phyloP scores from a whole-genome alignment of 495 filamentous ascomycete species.

The Penicillium chermesinum region DNA sequence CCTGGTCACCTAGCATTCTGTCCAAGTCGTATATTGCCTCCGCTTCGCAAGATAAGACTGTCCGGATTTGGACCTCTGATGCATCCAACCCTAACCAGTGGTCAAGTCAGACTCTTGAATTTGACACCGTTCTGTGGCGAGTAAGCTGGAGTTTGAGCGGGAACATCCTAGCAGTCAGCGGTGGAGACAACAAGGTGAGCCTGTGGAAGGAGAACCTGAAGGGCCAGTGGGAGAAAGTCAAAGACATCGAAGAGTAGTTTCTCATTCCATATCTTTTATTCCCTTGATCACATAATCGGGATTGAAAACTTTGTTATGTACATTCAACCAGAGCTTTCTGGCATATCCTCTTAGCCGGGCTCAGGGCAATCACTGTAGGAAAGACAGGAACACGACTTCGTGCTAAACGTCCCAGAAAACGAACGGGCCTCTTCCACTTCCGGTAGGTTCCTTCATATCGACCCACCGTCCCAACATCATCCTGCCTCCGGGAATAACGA shows the following conservation, averaged over 20 bases:
- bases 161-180: slow-evolving; percentile 90
- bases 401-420: slow-evolving; percentile 45
- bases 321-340: slow-evolving; percentile 4
- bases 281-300: slow-evolving; percentile 16
- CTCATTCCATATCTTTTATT: slow-evolving; percentile 13
- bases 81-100: slow-evolving; percentile 60
- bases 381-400: neutral
- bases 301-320: slow-evolving; percentile 8
- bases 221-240: slow-evolving; percentile 87
- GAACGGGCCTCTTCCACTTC: slow-evolving; percentile 42
- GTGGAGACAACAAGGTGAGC: slow-evolving; percentile 94
- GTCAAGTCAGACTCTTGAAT: slow-evolving; percentile 75
- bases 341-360: neutral
- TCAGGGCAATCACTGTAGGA: neutral
- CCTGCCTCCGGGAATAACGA: slow-evolving; percentile 44
- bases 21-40: slow-evolving; percentile 93
- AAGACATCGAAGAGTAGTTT: slow-evolving; percentile 84
- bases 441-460: slow-evolving; percentile 18
- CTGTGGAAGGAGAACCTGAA: slow-evolving; percentile 56
- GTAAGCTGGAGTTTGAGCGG: slow-evolving; percentile 98
- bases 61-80: slow-evolving; percentile 90
- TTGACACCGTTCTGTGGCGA: slow-evolving; percentile 88
- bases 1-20: slow-evolving; percentile 90
- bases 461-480: slow-evolving; percentile 48
- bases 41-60: slow-evolving; percentile 92